Evolutionary conservation across 1,284 basidiomycete genomes (phyloP).

Genomic region (Pseudozyma thailandica): DNA sequence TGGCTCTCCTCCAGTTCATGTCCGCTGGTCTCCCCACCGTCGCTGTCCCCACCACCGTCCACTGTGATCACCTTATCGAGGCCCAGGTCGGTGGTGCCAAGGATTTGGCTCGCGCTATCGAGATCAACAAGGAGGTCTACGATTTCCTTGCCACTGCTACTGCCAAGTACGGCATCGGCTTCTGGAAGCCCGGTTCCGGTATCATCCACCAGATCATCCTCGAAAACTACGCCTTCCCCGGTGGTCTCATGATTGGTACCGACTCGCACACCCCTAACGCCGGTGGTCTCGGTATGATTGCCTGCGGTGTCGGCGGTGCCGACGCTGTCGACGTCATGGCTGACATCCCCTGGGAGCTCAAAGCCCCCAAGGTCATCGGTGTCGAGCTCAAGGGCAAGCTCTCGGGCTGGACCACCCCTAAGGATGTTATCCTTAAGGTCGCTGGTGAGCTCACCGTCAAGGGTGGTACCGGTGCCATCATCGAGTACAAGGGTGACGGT

Average conservation of each 20-base stretch:
- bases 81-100: constrained; percentile 92
- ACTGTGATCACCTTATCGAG: constrained; percentile 99
- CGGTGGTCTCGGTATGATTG: constrained; percentile 98
- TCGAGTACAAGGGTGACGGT: constrained; percentile 73
- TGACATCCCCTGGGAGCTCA: constrained; percentile 96
- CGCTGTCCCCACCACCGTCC: constrained; percentile 88
- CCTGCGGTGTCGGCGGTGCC: constrained; percentile 98
- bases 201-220: constrained; percentile 78
- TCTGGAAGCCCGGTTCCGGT: constrained; percentile 99
- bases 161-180: constrained; percentile 98
- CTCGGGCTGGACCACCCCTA: constrained; percentile 95
- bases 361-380: constrained; percentile 98
- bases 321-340: constrained; percentile 99
- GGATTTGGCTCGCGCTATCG: constrained; percentile 90
- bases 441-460: constrained; percentile 68
- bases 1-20: constrained; percentile 99
- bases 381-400: constrained; percentile 96
- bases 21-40: constrained; percentile 87
- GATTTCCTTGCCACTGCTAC: constrained; percentile 98
- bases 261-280: constrained; percentile 99
- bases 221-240: constrained; percentile 99
- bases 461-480: constrained; percentile 68
- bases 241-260: constrained; percentile 99
- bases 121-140: constrained; percentile 99
- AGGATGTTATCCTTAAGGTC: constrained; percentile 71